phyloP scores from a whole-genome alignment of 2,329 filamentous ascomycete genomes.

The Stagonosporopsis cucurbitacearum region DNA sequence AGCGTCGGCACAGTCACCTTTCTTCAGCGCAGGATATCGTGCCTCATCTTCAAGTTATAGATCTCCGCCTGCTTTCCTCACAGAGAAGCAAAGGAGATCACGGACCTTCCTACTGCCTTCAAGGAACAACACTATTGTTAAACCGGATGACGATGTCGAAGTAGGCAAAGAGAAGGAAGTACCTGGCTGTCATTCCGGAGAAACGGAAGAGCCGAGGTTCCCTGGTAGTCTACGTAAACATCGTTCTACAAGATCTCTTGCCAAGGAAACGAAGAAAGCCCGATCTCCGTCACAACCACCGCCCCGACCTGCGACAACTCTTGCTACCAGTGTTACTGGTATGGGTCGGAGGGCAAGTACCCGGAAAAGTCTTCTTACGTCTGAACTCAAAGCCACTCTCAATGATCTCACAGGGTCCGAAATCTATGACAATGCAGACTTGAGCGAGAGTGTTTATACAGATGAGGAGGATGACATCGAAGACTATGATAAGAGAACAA shows the following conservation, averaged over 20 bases:
- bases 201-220: slow-evolving; percentile 19
- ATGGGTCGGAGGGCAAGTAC: slow-evolving; percentile 25
- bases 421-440: slow-evolving; percentile 40
- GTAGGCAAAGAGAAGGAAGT: slow-evolving; percentile 23
- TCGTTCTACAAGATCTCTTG: slow-evolving; percentile 20
- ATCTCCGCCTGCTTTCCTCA: slow-evolving; percentile 28
- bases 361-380: slow-evolving; percentile 28
- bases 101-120: slow-evolving; percentile 14
- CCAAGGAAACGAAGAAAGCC: slow-evolving; percentile 21
- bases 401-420: slow-evolving; percentile 34
- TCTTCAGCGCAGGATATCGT: slow-evolving; percentile 49
- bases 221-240: slow-evolving; percentile 36
- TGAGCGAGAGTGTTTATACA: slow-evolving; percentile 42
- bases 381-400: slow-evolving; percentile 32
- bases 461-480: slow-evolving; percentile 38
- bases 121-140: slow-evolving; percentile 25
- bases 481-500: slow-evolving; percentile 31
- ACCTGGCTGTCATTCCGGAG: slow-evolving; percentile 19
- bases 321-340: slow-evolving; percentile 11
- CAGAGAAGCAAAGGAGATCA: slow-evolving; percentile 18
- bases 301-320: slow-evolving; percentile 24
- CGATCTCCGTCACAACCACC: slow-evolving; percentile 14
- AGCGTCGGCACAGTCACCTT: slow-evolving; percentile 46
- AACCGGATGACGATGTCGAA: slow-evolving; percentile 26
- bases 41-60: slow-evolving; percentile 42